Conservation (phyloP, 2,329 filamentous ascomycete genomes). For the Curvularia verruculosa region DNA sequence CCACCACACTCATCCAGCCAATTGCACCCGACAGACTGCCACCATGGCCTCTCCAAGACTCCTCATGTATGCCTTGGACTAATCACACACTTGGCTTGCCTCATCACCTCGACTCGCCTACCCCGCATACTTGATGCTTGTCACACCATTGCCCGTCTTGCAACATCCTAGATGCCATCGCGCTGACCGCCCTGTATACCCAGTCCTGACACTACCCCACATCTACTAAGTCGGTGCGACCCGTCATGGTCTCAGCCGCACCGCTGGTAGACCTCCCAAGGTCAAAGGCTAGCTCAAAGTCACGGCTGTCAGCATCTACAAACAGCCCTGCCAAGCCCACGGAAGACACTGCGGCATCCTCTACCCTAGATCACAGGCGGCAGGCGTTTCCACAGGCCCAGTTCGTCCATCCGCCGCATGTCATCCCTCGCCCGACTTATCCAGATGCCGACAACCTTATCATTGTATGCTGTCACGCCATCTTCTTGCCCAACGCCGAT, state of each 20-base stretch:
- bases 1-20: background rate
- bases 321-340: slow-evolving; percentile 14
- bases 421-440: slow-evolving; percentile 35
- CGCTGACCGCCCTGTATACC: background rate
- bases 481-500: slow-evolving; percentile 60
- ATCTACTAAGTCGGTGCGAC: slow-evolving; percentile 9
- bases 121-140: slow-evolving; percentile 3
- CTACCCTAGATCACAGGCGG: slow-evolving; percentile 7
- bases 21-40: background rate
- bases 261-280: slow-evolving; percentile 37
- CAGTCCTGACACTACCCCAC: slow-evolving; percentile 17
- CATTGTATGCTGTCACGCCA: slow-evolving; percentile 83
- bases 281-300: slow-evolving; percentile 28
- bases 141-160: slow-evolving; percentile 2
- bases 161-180: background rate
- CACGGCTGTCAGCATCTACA: slow-evolving; percentile 16
- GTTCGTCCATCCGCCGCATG: slow-evolving; percentile 40
- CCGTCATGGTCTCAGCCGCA: slow-evolving; percentile 42
- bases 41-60: background rate
- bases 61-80: background rate
- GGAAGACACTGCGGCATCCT: slow-evolving; percentile 9
- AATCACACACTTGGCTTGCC: slow-evolving; percentile 3
- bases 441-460: slow-evolving; percentile 61
- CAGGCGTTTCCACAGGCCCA: slow-evolving; percentile 19
- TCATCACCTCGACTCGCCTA: slow-evolving; percentile 3